These are phyloP conservation scores for Phytophthora pini DNA, from an alignment of 352 stramenopile genomes.

Conservation along the genomic window DNA sequence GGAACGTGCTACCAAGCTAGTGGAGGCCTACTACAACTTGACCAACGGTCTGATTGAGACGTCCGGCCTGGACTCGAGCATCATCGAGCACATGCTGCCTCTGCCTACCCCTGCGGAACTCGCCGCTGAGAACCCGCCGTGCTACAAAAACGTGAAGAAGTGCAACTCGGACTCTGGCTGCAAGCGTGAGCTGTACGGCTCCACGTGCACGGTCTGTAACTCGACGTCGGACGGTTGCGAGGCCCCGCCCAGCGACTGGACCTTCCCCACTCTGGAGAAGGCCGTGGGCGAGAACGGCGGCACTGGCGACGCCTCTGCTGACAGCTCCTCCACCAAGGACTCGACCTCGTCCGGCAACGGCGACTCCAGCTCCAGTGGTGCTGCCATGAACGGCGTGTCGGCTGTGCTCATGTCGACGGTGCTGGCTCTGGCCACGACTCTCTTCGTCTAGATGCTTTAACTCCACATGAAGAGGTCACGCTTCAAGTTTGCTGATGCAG, in stretches of 20 bases:
- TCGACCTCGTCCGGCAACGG: slow-evolving; percentile 25
- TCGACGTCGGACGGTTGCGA: slow-evolving; percentile 51
- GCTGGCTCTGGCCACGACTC: slow-evolving; percentile 34
- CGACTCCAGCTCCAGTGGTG: slow-evolving; percentile 24
- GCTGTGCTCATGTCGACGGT: slow-evolving; percentile 33
- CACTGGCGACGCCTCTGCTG: slow-evolving; percentile 47
- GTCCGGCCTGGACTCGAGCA: slow-evolving; percentile 39
- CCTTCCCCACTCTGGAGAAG: slow-evolving; percentile 55
- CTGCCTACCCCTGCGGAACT: slow-evolving; percentile 61
- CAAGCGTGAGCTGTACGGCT: slow-evolving; percentile 65
- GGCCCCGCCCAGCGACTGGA: slow-evolving; percentile 49
- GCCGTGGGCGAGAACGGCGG: slow-evolving; percentile 55
- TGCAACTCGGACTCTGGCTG: slow-evolving; percentile 64
- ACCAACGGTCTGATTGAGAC: slow-evolving; percentile 45
- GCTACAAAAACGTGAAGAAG: slow-evolving; percentile 69
- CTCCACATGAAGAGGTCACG: slow-evolving; percentile 2
- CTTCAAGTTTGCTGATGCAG: slow-evolving; percentile 10
- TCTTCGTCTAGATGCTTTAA: slow-evolving; percentile 39
- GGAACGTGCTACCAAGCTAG: slow-evolving; percentile 53
- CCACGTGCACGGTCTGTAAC: slow-evolving; percentile 70
- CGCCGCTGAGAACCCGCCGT: slow-evolving; percentile 60
- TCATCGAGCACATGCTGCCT: slow-evolving; percentile 55
- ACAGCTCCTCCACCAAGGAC: slow-evolving; percentile 37
- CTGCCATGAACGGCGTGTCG: slow-evolving; percentile 32
- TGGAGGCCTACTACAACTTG: slow-evolving; percentile 64